A percentile compares a stretch with the other conserved stretches of the same genome.
phyloP scores from a whole-genome alignment of 352 stramenopile species.

The Paralagenidium karlingii region DNA sequence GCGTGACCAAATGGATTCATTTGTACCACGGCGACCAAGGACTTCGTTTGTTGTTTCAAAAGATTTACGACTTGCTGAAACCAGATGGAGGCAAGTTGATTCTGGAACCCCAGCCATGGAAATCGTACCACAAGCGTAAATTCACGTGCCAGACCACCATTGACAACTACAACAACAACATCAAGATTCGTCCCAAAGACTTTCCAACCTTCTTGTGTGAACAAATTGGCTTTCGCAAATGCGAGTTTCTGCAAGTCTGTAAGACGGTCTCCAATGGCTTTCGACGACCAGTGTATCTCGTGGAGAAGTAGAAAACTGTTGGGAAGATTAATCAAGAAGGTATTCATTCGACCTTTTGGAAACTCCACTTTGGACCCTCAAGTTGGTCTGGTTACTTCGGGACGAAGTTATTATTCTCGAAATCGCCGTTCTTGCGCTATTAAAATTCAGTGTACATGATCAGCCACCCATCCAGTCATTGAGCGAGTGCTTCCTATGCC shows the following conservation, averaged over 20 bases:
- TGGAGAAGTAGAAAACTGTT: conserved; percentile 10
- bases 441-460: neutral
- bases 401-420: conserved; percentile 7
- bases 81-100: conserved; percentile 62
- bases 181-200: conserved; percentile 59
- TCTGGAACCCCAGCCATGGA: conserved; percentile 80
- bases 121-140: conserved; percentile 81
- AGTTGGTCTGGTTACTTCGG: neutral
- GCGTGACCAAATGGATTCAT: conserved; percentile 87
- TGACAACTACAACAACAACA: conserved; percentile 56
- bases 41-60: conserved; percentile 56
- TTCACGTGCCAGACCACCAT: conserved; percentile 66
- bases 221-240: conserved; percentile 46
- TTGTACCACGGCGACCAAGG: conserved; percentile 79
- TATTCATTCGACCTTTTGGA: neutral
- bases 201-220: conserved; percentile 46
- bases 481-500: neutral
- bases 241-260: conserved; percentile 60
- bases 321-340: neutral
- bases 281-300: conserved; percentile 55
- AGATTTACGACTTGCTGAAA: conserved; percentile 44
- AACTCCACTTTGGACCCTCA: neutral
- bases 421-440: conserved; percentile 49
- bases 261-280: conserved; percentile 69
- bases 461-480: neutral